Evolutionary conservation across 2,329 filamentous ascomycete species (phyloP), one percentile per base, ranked within the genome.

Genomic region (Xylaria hypoxylon): DNA sequence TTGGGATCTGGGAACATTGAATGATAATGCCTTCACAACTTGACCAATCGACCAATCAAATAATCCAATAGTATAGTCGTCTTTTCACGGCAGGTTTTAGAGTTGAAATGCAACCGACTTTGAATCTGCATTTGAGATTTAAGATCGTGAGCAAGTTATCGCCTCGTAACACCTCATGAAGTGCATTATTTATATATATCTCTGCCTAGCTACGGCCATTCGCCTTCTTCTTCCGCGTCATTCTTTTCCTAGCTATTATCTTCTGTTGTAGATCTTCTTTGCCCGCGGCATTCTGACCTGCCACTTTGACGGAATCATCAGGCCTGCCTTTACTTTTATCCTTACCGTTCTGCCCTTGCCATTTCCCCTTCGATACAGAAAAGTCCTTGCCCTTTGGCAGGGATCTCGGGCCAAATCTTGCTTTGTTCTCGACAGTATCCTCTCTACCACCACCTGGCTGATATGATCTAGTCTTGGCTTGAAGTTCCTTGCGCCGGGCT

Each of bases 181-280:
- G 28, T 3, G 8, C 6, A 55, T 24, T 31, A 47, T 22, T 47
- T 8, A 4, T 28, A 22, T 42, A 42, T 42, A 4, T 24, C 13
- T 45, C 38, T 15, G 8, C 35, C 69, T 75, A 77, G 35, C 75
- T 76, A 55, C 81, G 79, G 11, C 74, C 70, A 17, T 77, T 72
- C 5, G 81, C 80, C 81, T 88, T 89, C 80, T 90, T 91, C 79
- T 91, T 91, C 65, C 93, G 88, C 83, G 91, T 87, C 82, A 91
- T 87, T 69, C 93, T 86, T 83, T 97, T 97, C 79, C 92, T 90
- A 55, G 89, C 90, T 78, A 97, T 96, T 75, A 97, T 92, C 75
- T 89, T 90, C 75, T 93, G 92, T 74, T 86, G 80, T 74, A 87
- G 78, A 2, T 77, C 77, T 56, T 81, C 73, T 68, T 80, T 80